These are phyloP conservation scores for Quillaja saponaria DNA, from an alignment of 306 rosid genomes.

Conservation along the genomic window DNA sequence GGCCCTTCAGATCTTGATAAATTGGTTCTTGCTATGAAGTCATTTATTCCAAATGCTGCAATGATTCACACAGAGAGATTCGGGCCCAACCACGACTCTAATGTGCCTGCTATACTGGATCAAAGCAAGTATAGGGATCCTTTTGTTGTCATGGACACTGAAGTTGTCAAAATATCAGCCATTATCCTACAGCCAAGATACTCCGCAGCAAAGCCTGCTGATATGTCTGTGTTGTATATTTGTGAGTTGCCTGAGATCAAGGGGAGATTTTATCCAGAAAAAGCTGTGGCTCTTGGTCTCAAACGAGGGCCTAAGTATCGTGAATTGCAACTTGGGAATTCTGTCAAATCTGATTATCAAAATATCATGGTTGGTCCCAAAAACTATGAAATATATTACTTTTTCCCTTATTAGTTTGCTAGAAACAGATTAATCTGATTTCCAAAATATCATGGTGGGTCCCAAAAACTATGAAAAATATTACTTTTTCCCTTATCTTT, in stretches of 20 bases:
- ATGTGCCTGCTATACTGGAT: slow-evolving; percentile 29
- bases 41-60: slow-evolving; percentile 86
- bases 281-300: slow-evolving; percentile 77
- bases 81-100: slow-evolving; percentile 46
- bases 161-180: slow-evolving; percentile 89
- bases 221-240: slow-evolving; percentile 82
- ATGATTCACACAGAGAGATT: slow-evolving; percentile 95
- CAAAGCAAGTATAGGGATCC: slow-evolving; percentile 49
- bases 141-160: slow-evolving; percentile 72
- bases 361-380: slow-evolving; percentile 62
- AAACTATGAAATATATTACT: slow-evolving; percentile 14
- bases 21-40: slow-evolving; percentile 82
- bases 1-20: slow-evolving; percentile 89
- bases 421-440: neutral
- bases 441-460: neutral
- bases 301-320: slow-evolving; percentile 83
- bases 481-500: too few relatives aligned
- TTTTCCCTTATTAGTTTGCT: slow-evolving; percentile 20
- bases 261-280: slow-evolving; percentile 79
- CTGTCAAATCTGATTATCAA: slow-evolving; percentile 78
- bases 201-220: slow-evolving; percentile 62
- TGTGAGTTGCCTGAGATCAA: slow-evolving; percentile 85
- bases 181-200: slow-evolving; percentile 59
- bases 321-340: slow-evolving; percentile 72
- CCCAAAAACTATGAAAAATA: neutral